Base-by-base conservation (phyloP, 768 basidiomycete species). In the Suillus alpinus region DNA sequence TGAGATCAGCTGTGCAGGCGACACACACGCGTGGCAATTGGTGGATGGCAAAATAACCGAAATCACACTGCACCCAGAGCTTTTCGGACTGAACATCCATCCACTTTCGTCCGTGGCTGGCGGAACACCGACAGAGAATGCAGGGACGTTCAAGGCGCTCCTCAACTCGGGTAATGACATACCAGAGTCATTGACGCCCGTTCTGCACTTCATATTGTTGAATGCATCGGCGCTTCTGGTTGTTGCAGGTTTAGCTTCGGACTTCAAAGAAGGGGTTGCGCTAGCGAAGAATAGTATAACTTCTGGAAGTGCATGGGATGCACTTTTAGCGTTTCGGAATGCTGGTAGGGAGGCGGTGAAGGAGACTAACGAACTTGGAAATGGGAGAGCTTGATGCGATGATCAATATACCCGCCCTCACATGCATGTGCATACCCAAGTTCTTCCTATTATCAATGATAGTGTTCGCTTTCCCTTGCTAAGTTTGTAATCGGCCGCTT, bases 1-100 rank as follows among this genome's bases (percentile, higher is more conserved):
- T 74, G 96, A 98, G 79, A 93, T 99, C 71, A 93, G 91, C 71
- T 94, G 93, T 66, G 95, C 93, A 0, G 96, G 96, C 1, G 85
- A 89, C 14, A 95, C 95, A 13, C 83, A 83, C 75, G 89, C 84
- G 36, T 91, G 94, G 95, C 87, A 90, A 60, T 83, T 96, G 64
- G 80, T 80, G 47, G 78, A 91, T 23, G 91, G 89, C 40, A 66
- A 74, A 36, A 86, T 97, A 68, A 83, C 80, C 0, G 82, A 87
- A 65, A 77, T 74, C 37, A 80, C 80, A 5, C 75, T 97, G 46
- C 84, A 81, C 57, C 94, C 90, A 0, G 79, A 81, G 9, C 80
- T 86, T 57, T 98, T 99, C 68, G 96, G 95, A 0, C 78, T 98
- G 8, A 69, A 79, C 2, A 74, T 78, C 4, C 91, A 95, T 68